A percentile compares a stretch with the other conserved stretches of the same genome.
Conservation (phyloP, 345 rosid genomes). For the Eutrema heterophyllum region DNA sequence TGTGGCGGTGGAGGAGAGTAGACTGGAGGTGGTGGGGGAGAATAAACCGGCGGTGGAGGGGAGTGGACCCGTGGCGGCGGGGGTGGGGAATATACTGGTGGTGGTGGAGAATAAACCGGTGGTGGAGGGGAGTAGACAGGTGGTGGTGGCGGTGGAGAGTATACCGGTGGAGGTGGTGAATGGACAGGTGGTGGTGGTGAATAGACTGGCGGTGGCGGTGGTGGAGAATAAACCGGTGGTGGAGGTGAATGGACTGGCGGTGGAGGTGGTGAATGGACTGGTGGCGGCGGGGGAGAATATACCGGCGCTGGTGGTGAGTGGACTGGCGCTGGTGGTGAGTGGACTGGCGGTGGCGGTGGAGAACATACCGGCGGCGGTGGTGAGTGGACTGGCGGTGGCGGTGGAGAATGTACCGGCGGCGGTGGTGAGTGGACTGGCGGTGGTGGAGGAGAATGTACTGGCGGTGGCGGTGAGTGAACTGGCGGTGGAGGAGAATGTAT, state of each 20-base stretch:
- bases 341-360: not conserved
- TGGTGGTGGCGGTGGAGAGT: constrained; percentile 28
- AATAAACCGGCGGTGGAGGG: constrained; percentile 3
- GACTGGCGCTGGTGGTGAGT: not conserved
- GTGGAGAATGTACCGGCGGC: not conserved
- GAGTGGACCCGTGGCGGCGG: constrained; percentile 15
- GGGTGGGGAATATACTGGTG: constrained; percentile 18
- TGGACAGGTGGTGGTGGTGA: constrained; percentile 22
- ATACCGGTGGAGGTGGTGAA: constrained; percentile 18
- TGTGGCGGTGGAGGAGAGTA: not conserved
- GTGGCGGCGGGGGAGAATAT: not conserved
- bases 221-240: not conserved
- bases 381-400: not conserved
- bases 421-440: not conserved
- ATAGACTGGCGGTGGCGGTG: not conserved
- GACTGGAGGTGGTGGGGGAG: constrained; percentile 20
- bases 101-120: constrained; percentile 7
- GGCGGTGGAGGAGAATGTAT: not conserved
- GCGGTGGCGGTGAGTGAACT: not conserved
- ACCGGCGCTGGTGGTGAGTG: not conserved
- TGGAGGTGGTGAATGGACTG: not conserved
- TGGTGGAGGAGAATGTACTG: not conserved
- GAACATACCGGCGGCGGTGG: not conserved
- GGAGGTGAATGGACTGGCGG: constrained; percentile 17
- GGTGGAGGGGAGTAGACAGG: constrained; percentile 14